These are phyloP conservation scores for Yamadazyma diospyri DNA, from an alignment of 1,139 yeast genomes.

Conservation along the genomic window DNA sequence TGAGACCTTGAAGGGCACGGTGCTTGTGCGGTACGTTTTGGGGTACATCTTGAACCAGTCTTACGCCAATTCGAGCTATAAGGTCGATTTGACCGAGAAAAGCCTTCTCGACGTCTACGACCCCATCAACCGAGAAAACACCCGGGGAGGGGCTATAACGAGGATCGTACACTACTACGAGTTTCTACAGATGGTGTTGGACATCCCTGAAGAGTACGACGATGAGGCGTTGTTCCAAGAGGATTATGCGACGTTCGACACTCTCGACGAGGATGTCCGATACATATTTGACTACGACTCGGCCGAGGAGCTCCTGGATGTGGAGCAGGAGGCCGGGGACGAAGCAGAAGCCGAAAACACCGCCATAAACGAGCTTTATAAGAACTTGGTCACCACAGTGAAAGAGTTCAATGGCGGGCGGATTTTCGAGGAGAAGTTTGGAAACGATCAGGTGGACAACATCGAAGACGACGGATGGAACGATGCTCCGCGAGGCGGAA, in stretches of 20 bases:
- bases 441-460: constrained; percentile 24
- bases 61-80: constrained; percentile 5
- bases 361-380: background rate
- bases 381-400: background rate
- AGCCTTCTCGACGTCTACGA: constrained; percentile 43
- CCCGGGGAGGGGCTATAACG: constrained; percentile 48
- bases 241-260: constrained; percentile 28
- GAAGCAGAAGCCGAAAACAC: constrained; percentile 5
- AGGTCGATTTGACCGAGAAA: constrained; percentile 7
- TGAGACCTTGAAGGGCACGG: constrained; percentile 56
- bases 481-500: constrained; percentile 60
- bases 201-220: constrained; percentile 5
- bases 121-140: constrained; percentile 56
- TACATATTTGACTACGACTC: constrained; percentile 65
- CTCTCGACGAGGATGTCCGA: constrained; percentile 68
- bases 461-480: constrained; percentile 69
- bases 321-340: constrained; percentile 19
- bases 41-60: constrained; percentile 52
- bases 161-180: constrained; percentile 9
- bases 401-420: constrained; percentile 1
- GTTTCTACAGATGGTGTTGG: constrained; percentile 6
- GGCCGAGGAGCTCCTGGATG: constrained; percentile 15
- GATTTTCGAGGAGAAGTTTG: constrained; percentile 7
- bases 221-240: constrained; percentile 12
- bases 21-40: constrained; percentile 58